A percentile compares a stretch with the other conserved stretches of the same genome.
Conservation (phyloP, 495 filamentous ascomycete species). For the Lophiostoma macrostomum region DNA sequence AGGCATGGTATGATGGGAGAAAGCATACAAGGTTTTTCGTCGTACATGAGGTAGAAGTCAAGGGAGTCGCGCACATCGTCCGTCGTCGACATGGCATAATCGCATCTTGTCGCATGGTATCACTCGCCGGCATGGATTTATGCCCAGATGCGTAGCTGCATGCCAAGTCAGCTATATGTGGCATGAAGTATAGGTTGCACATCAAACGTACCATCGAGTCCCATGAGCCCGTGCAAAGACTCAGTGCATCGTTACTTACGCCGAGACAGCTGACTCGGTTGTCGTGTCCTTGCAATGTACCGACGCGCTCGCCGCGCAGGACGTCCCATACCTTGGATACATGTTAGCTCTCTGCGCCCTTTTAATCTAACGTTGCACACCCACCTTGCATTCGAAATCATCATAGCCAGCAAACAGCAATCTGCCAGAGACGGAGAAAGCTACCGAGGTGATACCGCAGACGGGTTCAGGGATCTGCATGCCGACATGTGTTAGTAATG, state of each 20-base stretch:
- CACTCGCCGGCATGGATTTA: conserved; percentile 14
- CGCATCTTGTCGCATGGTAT: conserved; percentile 6
- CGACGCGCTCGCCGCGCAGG: conserved; percentile 93
- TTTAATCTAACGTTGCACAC: conserved; percentile 17
- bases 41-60: conserved; percentile 22
- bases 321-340: conserved; percentile 89
- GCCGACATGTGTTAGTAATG: conserved; percentile 23
- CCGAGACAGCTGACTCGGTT: conserved; percentile 98
- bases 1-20: conserved; percentile 1
- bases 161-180: conserved; percentile 18
- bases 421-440: conserved; percentile 94
- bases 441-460: conserved; percentile 97
- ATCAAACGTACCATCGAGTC: conserved; percentile 82
- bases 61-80: conserved; percentile 6
- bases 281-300: conserved; percentile 92
- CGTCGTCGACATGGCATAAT: conserved; percentile 23
- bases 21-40: conserved; percentile 26
- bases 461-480: conserved; percentile 89
- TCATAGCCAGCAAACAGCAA: conserved; percentile 97
- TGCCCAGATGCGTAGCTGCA: conserved; percentile 43
- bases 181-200: conserved; percentile 10
- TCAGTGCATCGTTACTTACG: conserved; percentile 98
- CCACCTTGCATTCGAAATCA: conserved; percentile 99
- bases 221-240: conserved; percentile 98
- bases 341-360: conserved; percentile 7